phyloP scores from a whole-genome alignment of 805 yeast genomes.

The Candida silvicultrix region DNA sequence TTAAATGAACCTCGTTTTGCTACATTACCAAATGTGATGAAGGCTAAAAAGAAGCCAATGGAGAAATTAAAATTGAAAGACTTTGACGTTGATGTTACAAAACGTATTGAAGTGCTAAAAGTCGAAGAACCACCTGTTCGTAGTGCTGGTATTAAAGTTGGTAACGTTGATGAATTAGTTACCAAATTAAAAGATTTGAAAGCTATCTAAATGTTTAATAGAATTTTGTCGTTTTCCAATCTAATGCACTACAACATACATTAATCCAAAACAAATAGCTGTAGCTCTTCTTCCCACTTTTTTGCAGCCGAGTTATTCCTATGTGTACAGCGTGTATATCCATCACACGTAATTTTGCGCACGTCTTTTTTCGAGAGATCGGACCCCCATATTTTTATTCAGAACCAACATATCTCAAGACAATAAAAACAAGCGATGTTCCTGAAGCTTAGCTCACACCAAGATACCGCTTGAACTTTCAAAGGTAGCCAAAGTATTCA shows the following conservation, averaged over 20 bases:
- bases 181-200: conserved; percentile 61
- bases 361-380: background rate
- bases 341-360: background rate
- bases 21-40: conserved; percentile 94
- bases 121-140: conserved; percentile 85
- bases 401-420: background rate
- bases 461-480: no score
- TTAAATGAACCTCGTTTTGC: conserved; percentile 94
- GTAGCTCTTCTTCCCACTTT: no score
- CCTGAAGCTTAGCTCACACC: background rate
- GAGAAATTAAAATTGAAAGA: conserved; percentile 60
- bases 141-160: conserved; percentile 75
- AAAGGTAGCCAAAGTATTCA: no score
- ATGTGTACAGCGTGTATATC: background rate
- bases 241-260: background rate
- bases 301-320: background rate
- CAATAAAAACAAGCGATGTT: background rate
- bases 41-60: conserved; percentile 95
- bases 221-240: no score
- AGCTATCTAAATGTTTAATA: conserved; percentile 16
- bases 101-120: conserved; percentile 60
- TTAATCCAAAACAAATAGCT: no score
- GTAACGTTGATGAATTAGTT: conserved; percentile 75
- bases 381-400: background rate
- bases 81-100: conserved; percentile 58